Conservation (phyloP, 1,284 basidiomycete genomes). For the Malassezia yamatoensis region DNA sequence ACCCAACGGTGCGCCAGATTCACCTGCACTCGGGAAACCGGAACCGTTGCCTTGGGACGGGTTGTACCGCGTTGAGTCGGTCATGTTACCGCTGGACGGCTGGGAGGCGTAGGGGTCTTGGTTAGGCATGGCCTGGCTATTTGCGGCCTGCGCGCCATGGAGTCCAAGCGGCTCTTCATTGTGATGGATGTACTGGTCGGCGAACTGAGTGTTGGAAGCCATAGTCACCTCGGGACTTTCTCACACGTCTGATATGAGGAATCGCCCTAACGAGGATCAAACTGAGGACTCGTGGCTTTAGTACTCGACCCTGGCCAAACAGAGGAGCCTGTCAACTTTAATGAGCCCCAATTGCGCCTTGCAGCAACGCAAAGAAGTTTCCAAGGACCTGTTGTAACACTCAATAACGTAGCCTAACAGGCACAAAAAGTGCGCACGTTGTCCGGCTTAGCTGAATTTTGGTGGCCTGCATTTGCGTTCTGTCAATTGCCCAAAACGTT, state of each 20-base stretch:
- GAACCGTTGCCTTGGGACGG: not conserved
- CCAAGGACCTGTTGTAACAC: too few species aligned
- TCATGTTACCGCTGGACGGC: not conserved
- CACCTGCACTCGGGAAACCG: not conserved
- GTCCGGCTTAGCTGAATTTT: not conserved
- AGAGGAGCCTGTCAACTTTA: not conserved
- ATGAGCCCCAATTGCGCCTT: not conserved
- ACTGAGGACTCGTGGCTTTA: not conserved
- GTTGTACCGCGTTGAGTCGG: slow-evolving; percentile 11
- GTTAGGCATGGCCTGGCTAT: not conserved
- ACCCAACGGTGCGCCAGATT: not conserved
- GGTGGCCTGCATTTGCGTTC: not conserved
- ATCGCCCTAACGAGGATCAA: not conserved
- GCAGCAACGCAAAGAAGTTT: not conserved
- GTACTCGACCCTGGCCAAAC: not conserved
- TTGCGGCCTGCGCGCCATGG: slow-evolving; percentile 1
- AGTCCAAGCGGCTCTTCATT: slow-evolving; percentile 11
- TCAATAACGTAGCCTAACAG: not conserved
- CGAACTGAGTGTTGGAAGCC: slow-evolving; percentile 5
- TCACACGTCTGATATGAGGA: not conserved
- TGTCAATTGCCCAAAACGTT: not conserved
- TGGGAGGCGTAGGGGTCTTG: not conserved
- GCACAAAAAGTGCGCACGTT: not conserved
- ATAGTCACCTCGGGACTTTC: not conserved
- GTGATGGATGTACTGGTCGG: slow-evolving; percentile 15